These are phyloP conservation scores for Knoxdaviesia capensis DNA, from an alignment of 2,329 filamentous ascomycete species.

Conservation along the genomic window DNA sequence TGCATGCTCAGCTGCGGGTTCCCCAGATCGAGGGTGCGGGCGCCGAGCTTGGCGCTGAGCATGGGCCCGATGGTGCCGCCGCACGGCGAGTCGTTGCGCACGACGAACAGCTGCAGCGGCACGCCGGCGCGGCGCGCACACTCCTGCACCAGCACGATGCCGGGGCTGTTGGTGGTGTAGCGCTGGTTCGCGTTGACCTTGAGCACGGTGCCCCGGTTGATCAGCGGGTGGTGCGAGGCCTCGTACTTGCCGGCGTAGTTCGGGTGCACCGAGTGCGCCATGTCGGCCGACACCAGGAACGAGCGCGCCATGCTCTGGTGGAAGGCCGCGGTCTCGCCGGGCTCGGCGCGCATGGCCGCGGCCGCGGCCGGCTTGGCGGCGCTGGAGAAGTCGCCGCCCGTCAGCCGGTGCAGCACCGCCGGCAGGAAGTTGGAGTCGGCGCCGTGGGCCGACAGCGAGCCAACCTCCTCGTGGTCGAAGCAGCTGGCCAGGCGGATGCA, in stretches of 20 bases:
- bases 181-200: constrained; percentile 97
- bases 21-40: constrained; percentile 76
- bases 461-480: constrained; percentile 97
- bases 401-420: constrained; percentile 68
- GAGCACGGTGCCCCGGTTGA: constrained; percentile 93
- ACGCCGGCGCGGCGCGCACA: constrained; percentile 55
- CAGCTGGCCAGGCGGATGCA: constrained; percentile 81
- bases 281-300: constrained; percentile 89
- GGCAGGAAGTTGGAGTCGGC: constrained; percentile 85
- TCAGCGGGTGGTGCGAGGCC: constrained; percentile 70
- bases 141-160: constrained; percentile 83
- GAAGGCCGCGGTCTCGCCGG: constrained; percentile 58
- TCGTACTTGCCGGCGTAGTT: constrained; percentile 93
- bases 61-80: constrained; percentile 97
- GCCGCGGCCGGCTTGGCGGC: constrained; percentile 25
- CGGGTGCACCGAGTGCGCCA: constrained; percentile 91
- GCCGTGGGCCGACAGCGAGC: constrained; percentile 78
- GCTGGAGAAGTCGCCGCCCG: constrained; percentile 49
- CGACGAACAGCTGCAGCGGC: constrained; percentile 86
- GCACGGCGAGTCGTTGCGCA: constrained; percentile 85
- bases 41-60: constrained; percentile 68
- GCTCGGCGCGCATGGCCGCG: constrained; percentile 31
- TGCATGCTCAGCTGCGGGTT: constrained; percentile 96
- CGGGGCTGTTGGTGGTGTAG: constrained; percentile 91
- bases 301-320: constrained; percentile 83